Evolutionary conservation across 2,329 filamentous ascomycete species (phyloP).

Genomic region (Hypoxylon sp.): DNA sequence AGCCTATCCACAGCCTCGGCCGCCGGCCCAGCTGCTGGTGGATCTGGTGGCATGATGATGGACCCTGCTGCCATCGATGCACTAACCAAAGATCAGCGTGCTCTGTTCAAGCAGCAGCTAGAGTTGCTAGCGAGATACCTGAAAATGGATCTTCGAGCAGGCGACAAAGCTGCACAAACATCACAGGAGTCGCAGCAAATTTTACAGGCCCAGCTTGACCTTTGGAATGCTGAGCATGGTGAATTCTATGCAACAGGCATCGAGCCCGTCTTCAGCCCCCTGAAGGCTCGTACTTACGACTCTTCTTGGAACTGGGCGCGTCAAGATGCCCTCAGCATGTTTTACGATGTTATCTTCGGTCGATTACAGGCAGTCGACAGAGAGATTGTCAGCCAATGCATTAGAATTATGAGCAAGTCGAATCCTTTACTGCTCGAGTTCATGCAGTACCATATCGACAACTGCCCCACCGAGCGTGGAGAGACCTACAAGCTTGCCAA

Average conservation of each 20-base stretch:
- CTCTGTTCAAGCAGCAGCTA: slow-evolving; percentile 97
- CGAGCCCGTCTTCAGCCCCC: slow-evolving; percentile 89
- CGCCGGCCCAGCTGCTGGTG: slow-evolving; percentile 77
- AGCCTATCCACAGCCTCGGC: slow-evolving; percentile 81
- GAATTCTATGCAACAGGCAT: slow-evolving; percentile 97
- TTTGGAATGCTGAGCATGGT: slow-evolving; percentile 95
- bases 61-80: slow-evolving; percentile 97
- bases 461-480: slow-evolving; percentile 94
- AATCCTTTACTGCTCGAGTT: slow-evolving; percentile 96
- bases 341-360: slow-evolving; percentile 98
- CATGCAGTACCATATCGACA: slow-evolving; percentile 99
- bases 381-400: slow-evolving; percentile 98
- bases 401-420: slow-evolving; percentile 98
- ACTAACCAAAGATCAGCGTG: slow-evolving; percentile 94
- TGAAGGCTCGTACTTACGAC: slow-evolving; percentile 97
- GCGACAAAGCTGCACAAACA: slow-evolving; percentile 90
- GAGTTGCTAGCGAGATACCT: slow-evolving; percentile 95
- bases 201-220: slow-evolving; percentile 90
- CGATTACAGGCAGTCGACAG: slow-evolving; percentile 92
- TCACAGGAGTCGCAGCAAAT: slow-evolving; percentile 88
- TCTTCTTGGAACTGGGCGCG: slow-evolving; percentile 99
- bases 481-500: slow-evolving; percentile 99
- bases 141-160: slow-evolving; percentile 96
- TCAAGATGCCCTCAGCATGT: slow-evolving; percentile 97
- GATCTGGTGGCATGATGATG: slow-evolving; percentile 96